phyloP scores from a whole-genome alignment of 805 yeast species.

The Danielia oregonensis region DNA sequence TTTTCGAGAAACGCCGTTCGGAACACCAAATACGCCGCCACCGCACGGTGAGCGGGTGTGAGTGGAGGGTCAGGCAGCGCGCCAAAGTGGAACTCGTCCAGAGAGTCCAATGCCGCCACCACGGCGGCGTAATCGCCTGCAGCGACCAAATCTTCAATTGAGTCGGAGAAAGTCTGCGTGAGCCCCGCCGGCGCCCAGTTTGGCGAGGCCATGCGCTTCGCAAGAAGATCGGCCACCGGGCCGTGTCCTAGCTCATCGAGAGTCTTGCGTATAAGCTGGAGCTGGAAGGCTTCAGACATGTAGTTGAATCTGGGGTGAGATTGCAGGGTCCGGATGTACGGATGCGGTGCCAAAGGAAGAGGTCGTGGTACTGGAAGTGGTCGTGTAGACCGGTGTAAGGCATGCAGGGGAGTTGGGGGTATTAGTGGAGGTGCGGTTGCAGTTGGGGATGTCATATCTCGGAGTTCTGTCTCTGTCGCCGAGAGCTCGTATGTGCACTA shows the following conservation, averaged over 20 bases:
- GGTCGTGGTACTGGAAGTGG: no score
- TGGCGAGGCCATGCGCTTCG: constrained; percentile 4
- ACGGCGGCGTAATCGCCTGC: constrained; percentile 6
- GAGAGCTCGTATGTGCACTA: no score
- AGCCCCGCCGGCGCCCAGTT: not conserved
- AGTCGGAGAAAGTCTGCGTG: not conserved
- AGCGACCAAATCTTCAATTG: constrained; percentile 1
- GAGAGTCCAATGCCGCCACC: constrained; percentile 1
- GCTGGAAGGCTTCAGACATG: constrained; percentile 22
- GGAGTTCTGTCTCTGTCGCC: no score
- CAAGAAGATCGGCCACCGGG: constrained; percentile 20
- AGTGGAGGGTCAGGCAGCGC: not conserved
- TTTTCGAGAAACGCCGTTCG: constrained; percentile 10
- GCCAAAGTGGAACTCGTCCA: constrained; percentile 1
- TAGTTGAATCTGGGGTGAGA: not conserved
- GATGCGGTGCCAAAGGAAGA: no score
- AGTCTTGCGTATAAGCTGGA: constrained; percentile 28
- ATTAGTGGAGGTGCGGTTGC: no score
- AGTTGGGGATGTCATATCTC: no score
- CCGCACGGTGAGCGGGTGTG: constrained; percentile 1
- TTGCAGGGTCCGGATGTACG: no score
- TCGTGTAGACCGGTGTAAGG: no score
- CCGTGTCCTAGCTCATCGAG: constrained; percentile 29
- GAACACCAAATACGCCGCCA: constrained; percentile 9
- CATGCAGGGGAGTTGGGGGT: no score